Percentiles rank a stretch among this genome's conserved stretches.
Conservation (phyloP, 2,329 filamentous ascomycete genomes). For the Neospermospora avenae region DNA sequence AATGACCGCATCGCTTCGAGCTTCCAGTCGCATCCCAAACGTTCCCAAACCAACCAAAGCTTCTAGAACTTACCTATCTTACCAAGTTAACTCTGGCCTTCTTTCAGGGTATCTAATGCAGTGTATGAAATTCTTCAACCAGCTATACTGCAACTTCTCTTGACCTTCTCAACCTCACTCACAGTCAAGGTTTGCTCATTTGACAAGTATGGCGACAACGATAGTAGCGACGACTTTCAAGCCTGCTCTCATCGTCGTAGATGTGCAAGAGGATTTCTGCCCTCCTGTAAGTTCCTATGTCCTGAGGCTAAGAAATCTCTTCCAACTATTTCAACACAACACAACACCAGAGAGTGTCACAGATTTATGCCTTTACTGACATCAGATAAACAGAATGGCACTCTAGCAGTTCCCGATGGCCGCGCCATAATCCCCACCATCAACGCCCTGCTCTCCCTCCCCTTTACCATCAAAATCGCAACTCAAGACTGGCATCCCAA, state of each 20-base stretch:
- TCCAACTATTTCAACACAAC: not conserved
- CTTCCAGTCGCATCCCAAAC: not conserved
- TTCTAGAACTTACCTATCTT: too few relatives aligned
- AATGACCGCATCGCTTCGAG: not conserved
- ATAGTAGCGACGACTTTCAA: slow-evolving; percentile 35
- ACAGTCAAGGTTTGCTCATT: not conserved
- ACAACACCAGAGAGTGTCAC: not conserved
- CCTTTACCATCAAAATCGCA: slow-evolving; percentile 72
- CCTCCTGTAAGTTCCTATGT: slow-evolving; percentile 63
- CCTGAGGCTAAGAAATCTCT: not conserved
- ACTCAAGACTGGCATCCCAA: slow-evolving; percentile 91
- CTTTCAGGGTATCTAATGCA: not conserved
- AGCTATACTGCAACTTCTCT: too few relatives aligned
- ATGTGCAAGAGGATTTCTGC: slow-evolving; percentile 94
- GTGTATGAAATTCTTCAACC: too few relatives aligned
- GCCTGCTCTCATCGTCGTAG: slow-evolving; percentile 70
- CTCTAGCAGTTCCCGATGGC: slow-evolving; percentile 76
- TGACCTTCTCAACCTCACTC: not conserved
- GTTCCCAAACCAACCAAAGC: not conserved
- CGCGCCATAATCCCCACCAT: slow-evolving; percentile 67
- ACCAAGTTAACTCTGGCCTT: too few relatives aligned
- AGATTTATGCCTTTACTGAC: not conserved
- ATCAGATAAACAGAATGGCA: slow-evolving; percentile 58
- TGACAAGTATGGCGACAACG: slow-evolving; percentile 15
- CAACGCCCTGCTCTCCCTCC: slow-evolving; percentile 69